Base-by-base conservation (phyloP, 2,329 filamentous ascomycete species). In the Phaeomoniella chlamydospora region DNA sequence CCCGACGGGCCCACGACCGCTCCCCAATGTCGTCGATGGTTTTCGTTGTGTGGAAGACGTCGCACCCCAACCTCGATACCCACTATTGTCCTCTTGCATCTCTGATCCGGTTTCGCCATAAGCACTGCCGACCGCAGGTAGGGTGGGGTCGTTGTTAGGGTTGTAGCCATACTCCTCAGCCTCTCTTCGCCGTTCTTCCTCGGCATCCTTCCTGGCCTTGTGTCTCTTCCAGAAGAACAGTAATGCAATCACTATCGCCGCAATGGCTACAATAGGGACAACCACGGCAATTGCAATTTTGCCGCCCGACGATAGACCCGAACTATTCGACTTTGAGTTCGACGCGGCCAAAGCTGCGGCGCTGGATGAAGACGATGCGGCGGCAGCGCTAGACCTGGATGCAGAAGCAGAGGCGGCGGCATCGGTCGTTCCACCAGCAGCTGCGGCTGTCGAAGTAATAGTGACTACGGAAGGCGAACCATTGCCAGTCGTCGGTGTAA, bases 101-200 rank as follows among this genome's bases (percentile, higher is more conserved):
- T 88, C 77, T 47, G 76, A 76, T 30, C 70, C 62, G 36, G 69
- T 70, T 37, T 70, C 73, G 5, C 51, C 57, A 34, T 62, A 62
- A 29, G 55, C 57, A 18, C 52, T 56, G 16, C 59, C 64, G 12
- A 72, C 64, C 6, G 68, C 66, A 5, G 75, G 75, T 10, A 94
- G 67, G 1, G 81, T 85, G 1, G 87, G 85, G 53, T 94, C 87
- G 41, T 86, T 79, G 59, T 96, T 96, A n/a, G 90, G 90, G 56
- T 96, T 96, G 66, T 87, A 96, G 18, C 82, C 80, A 55, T 96
- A 96, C 53, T 96, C 90, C 56, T 96, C 88, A 9, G 94, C 86
- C 59, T 98, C 90, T 62, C 94, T 94, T 43, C 87, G 75, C 35
- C 90, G 75, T 49, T 87, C 76, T 54, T 94, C 90, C 52, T 90